A percentile compares a stretch with the other conserved stretches of the same genome.
These are phyloP conservation scores for Bryum argenteum DNA, from an alignment of 225 moss, liverwort and hornwort genomes.

Conservation along the genomic window DNA sequence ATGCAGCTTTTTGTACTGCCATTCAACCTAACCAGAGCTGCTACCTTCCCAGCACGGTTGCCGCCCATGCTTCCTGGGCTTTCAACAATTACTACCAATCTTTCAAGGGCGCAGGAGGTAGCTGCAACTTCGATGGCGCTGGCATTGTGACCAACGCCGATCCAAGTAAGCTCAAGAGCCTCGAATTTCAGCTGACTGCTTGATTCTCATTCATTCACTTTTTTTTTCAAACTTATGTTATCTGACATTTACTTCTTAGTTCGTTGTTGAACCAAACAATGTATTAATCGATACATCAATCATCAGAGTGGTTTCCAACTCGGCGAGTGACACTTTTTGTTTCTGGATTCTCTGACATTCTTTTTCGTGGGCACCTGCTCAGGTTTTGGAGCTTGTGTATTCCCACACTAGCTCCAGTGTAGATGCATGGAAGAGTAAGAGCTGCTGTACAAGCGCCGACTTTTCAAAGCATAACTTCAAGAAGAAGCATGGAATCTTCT, in stretches of 20 bases:
- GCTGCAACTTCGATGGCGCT: constrained; percentile 69
- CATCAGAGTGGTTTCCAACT: too few species aligned
- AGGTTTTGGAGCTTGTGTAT: constrained; percentile 44
- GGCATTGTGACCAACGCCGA: constrained; percentile 54
- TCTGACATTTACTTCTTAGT: too few species aligned
- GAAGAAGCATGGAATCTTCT: not conserved
- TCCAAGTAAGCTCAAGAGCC: constrained; percentile 53
- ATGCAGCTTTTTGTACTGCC: constrained; percentile 50
- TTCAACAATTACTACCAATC: constrained; percentile 77
- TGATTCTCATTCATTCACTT: not conserved
- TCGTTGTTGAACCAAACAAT: too few species aligned
- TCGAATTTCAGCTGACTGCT: too few species aligned
- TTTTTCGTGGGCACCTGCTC: not conserved
- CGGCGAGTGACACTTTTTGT: too few species aligned
- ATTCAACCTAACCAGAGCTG: constrained; percentile 59
- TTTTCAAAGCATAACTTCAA: constrained; percentile 13
- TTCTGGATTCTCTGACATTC: too few species aligned
- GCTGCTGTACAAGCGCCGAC: constrained; percentile 40
- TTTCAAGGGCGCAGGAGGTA: constrained; percentile 48
- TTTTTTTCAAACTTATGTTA: too few species aligned
- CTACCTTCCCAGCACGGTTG: constrained; percentile 63
- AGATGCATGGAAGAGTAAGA: constrained; percentile 35
- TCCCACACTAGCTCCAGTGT: constrained; percentile 29
- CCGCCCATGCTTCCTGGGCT: constrained; percentile 71
- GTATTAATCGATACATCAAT: too few species aligned